A percentile compares a stretch with the other conserved stretches of the same genome.
Conservation (phyloP, 2,329 filamentous ascomycete genomes). For the Alternaria viburni region DNA sequence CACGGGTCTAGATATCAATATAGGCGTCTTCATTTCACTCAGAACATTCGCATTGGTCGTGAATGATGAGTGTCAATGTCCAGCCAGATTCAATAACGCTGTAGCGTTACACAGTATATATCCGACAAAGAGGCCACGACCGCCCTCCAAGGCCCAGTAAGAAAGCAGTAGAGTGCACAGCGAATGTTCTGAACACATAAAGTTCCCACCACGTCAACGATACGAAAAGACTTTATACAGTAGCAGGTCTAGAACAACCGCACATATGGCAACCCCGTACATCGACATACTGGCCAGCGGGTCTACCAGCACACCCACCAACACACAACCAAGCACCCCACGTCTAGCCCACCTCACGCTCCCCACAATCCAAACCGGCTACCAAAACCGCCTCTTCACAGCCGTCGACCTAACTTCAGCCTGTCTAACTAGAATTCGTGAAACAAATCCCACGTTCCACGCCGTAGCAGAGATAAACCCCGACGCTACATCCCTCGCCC, state of each 20-base stretch:
- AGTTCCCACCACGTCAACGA: not conserved
- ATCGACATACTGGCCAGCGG: not conserved
- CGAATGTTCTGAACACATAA: not conserved
- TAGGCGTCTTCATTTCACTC: too few relatives aligned
- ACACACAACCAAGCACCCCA: not conserved
- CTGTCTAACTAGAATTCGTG: conserved; percentile 62
- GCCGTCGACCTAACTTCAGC: conserved; percentile 23
- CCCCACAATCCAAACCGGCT: not conserved
- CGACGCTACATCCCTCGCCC: conserved; percentile 54
- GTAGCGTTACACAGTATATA: not conserved
- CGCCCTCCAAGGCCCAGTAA: not conserved
- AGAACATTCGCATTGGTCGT: too few relatives aligned
- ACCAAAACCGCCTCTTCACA: not conserved
- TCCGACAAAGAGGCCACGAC: not conserved
- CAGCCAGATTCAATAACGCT: not conserved
- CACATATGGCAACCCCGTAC: not conserved
- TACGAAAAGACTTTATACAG: not conserved
- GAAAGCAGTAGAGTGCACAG: not conserved
- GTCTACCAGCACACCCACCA: not conserved
- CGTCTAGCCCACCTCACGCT: not conserved
- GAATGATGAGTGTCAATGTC: not conserved
- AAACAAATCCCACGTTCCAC: conserved; percentile 62
- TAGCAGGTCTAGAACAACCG: too few relatives aligned
- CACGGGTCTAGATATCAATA: too few relatives aligned
- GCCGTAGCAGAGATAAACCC: conserved; percentile 59